Evolutionary conservation across 495 filamentous ascomycete species (phyloP), one percentile per base, ranked within the genome.

Genomic region (Trichocladium uniseriatum): DNA sequence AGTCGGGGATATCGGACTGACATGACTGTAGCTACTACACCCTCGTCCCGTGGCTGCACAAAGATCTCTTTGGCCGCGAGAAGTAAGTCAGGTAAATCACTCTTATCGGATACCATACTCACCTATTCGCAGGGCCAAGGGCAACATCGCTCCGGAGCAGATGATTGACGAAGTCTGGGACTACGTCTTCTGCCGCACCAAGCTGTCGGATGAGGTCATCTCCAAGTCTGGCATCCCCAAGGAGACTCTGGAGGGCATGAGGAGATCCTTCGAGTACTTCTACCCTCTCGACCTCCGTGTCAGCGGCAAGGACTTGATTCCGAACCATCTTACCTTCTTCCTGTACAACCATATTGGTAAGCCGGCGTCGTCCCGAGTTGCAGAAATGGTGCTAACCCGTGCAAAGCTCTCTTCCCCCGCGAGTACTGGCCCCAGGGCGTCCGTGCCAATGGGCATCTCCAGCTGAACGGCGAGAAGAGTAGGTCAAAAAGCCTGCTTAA

Each of bases 91-190:
- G 4, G 24, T 8, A 24, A 19, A 43, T 8, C 16, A 5, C 6
- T 31, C 15, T 32, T 7, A 11, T 8, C 18, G 6, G 7, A 0
- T 24, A 5, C 7, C 5, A 10, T 13, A 8, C 11, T 24, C 13
- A 8, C 16, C 28, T 44, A 21, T 14, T 22, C 6, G 15, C 20
- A 48, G 37, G 43, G 90, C 90, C 43, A 62, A 75, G 24, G 68
- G 68, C 19, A 70, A 79, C 48, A 72, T 95, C 52, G 81, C 74
- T 31, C 72, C 90, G 1, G 84, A 89, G 11, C 87, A 97, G 67
- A 92, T 98, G 88, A 87, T 74, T 32, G 91, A 96, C 57, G 90
- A 94, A 54, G 85, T 95, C 28, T 98, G 91, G 90, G 91, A 98
- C 68, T 95, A 92, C 61, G 65, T 97, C 51, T 95, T 96, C 66